These are phyloP conservation scores for Aspergillus neoniger DNA, from an alignment of 2,329 filamentous ascomycete genomes.

Conservation along the genomic window DNA sequence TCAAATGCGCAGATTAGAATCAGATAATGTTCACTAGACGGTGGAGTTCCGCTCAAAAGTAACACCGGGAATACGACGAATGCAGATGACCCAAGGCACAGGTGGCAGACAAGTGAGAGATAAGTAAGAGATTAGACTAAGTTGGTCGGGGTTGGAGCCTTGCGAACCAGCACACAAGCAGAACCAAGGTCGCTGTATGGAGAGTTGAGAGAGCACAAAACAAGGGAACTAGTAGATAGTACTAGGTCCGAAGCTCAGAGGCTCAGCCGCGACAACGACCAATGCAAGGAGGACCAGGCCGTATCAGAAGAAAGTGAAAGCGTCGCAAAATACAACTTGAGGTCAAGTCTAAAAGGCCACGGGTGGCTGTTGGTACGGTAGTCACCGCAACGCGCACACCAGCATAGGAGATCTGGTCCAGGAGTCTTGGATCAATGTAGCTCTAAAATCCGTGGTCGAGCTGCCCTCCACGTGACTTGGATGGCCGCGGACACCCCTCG, in stretches of 20 bases:
- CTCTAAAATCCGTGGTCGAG: conserved; percentile 26
- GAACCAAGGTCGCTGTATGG: not conserved
- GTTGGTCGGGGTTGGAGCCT: not conserved
- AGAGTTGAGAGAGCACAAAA: not conserved
- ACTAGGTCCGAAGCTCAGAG: conserved; percentile 13
- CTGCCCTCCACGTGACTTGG: conserved; percentile 24
- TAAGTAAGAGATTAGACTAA: not conserved
- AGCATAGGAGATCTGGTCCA: conserved; percentile 17
- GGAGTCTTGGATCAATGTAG: conserved; percentile 25
- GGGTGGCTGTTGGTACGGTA: conserved; percentile 4
- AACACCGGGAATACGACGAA: not conserved
- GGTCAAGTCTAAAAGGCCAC: not conserved
- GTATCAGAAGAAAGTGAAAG: not conserved
- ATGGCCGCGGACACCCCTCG: conserved; percentile 5
- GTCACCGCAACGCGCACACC: conserved; percentile 16
- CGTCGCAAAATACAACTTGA: not conserved
- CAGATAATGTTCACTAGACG: not conserved
- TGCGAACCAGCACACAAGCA: not conserved
- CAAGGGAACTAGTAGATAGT: conserved; percentile 16
- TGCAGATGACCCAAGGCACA: not conserved
- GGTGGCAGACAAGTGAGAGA: not conserved
- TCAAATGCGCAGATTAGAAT: conserved; percentile 9
- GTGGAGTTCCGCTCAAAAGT: too few relatives aligned
- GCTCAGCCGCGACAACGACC: not conserved
- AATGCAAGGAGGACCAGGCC: conserved; percentile 7